phyloP scores from a whole-genome alignment of 2,329 filamentous ascomycete genomes.

The Celoporthe dispersa region DNA sequence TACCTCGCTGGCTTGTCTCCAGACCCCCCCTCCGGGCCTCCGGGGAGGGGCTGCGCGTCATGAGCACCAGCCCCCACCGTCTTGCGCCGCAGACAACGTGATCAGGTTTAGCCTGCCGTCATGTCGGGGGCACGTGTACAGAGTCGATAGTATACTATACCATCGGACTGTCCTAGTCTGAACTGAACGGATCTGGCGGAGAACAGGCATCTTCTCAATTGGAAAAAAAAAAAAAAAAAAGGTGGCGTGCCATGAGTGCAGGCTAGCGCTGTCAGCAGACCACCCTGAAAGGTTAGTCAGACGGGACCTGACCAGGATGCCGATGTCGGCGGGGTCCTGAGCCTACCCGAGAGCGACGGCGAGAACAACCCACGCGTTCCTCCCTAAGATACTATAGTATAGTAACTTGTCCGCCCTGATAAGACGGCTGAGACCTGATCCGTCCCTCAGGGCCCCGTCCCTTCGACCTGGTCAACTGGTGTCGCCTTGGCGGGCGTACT shows the following conservation, averaged over 20 bases:
- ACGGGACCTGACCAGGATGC: neutral
- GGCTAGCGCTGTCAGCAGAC: neutral
- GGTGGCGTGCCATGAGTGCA: neutral
- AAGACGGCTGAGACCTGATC: neutral
- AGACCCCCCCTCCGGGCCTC: neutral
- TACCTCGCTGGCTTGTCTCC: neutral
- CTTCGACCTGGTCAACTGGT: neutral
- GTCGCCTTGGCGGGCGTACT: neutral
- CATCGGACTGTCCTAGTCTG: neutral
- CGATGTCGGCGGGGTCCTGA: neutral
- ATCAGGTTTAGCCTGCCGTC: neutral
- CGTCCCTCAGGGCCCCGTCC: neutral
- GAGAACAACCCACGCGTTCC: neutral
- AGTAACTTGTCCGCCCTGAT: neutral
- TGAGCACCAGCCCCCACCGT: neutral
- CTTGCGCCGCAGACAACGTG: neutral
- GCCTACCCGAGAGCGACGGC: neutral
- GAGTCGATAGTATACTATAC: neutral
- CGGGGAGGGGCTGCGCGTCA: neutral
- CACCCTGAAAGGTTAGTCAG: constrained; percentile 1
- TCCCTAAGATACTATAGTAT: neutral
- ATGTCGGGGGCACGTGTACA: neutral
- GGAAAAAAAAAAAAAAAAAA: neutral
- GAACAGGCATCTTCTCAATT: neutral
- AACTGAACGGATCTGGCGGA: constrained; percentile 1